These are phyloP conservation scores for Blastobotrys indianensis DNA, from an alignment of 1,139 yeast species.

Conservation along the genomic window DNA sequence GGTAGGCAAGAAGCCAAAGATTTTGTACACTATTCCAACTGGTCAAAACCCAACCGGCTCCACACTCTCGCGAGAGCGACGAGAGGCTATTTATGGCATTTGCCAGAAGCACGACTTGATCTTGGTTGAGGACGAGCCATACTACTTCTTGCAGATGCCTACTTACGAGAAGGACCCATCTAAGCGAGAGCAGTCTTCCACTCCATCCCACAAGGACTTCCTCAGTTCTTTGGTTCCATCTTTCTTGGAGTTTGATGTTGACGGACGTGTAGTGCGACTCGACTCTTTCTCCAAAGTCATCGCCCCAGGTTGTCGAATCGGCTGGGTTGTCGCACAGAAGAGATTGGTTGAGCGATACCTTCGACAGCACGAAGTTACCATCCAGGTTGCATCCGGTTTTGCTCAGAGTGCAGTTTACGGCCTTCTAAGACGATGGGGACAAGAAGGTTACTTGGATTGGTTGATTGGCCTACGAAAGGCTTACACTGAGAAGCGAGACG, in stretches of 20 bases:
- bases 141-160: slow-evolving; percentile 89
- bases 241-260: slow-evolving; percentile 69
- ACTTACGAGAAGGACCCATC: slow-evolving; percentile 38
- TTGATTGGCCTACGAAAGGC: slow-evolving; percentile 76
- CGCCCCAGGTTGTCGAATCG: slow-evolving; percentile 88
- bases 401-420: slow-evolving; percentile 66
- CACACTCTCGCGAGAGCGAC: slow-evolving; percentile 64
- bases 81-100: slow-evolving; percentile 60
- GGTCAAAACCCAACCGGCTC: slow-evolving; percentile 97
- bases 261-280: slow-evolving; percentile 85
- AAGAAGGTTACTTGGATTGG: slow-evolving; percentile 78
- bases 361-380: slow-evolving; percentile 74
- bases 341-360: slow-evolving; percentile 58
- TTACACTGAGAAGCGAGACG: slow-evolving; percentile 74
- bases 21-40: slow-evolving; percentile 80
- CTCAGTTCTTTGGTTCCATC: slow-evolving; percentile 67
- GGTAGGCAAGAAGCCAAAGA: slow-evolving; percentile 67
- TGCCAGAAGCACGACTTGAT: slow-evolving; percentile 76
- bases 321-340: slow-evolving; percentile 83
- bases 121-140: slow-evolving; percentile 88
- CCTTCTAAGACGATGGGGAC: slow-evolving; percentile 65
- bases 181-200: slow-evolving; percentile 30
- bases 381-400: slow-evolving; percentile 80
- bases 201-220: slow-evolving; percentile 44
- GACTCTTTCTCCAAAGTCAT: slow-evolving; percentile 90